Conservation (phyloP, 2,329 filamentous ascomycete genomes). For the Akanthomyces lecanii region DNA sequence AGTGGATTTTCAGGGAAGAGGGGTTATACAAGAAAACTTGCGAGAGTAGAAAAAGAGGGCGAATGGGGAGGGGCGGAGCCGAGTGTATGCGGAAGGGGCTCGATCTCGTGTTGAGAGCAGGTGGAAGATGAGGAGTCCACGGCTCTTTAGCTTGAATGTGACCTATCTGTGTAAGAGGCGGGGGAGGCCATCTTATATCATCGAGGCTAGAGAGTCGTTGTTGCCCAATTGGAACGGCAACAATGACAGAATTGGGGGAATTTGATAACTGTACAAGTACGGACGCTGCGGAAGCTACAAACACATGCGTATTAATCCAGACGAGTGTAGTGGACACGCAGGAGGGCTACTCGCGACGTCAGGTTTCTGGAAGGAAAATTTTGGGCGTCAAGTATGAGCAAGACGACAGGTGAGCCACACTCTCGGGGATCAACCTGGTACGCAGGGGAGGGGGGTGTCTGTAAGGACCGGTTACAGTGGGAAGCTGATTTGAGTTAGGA, state of each 20-base stretch:
- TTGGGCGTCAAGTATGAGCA: not conserved
- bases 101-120: conserved; percentile 1
- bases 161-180: not conserved
- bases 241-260: not conserved
- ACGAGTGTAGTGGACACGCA: conserved; percentile 1
- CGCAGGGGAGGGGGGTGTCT: conserved; percentile 3
- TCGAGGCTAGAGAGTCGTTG: not conserved
- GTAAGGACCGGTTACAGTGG: not conserved
- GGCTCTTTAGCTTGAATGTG: not conserved
- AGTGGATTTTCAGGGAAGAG: conserved; percentile 1
- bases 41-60: not conserved
- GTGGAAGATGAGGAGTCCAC: not conserved
- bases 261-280: not conserved
- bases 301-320: conserved; percentile 1
- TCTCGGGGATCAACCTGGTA: conserved; percentile 8
- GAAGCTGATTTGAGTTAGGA: not conserved
- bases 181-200: conserved; percentile 10
- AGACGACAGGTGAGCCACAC: conserved; percentile 1
- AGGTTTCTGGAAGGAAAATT: not conserved
- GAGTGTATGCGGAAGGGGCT: conserved; percentile 1
- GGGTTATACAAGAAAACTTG: not conserved
- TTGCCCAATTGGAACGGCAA: not conserved
- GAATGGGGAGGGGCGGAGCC: not conserved
- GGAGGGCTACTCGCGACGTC: conserved; percentile 2
- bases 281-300: not conserved